Evolutionary conservation across 202 grass and related monocot species (phyloP).

Genomic region (Musa balbisiana): DNA sequence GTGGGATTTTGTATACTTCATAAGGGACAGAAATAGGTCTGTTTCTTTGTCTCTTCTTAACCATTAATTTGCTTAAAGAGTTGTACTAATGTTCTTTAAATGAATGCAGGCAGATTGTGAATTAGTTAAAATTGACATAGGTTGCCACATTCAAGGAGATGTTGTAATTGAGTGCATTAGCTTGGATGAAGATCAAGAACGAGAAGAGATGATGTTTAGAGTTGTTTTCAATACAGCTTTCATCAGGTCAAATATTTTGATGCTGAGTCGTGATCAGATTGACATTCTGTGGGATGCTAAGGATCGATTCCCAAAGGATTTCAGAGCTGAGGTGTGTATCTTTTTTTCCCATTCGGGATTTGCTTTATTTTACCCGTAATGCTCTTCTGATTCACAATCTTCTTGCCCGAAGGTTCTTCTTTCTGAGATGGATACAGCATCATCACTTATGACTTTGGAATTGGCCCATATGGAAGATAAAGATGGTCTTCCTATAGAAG

Average conservation of each 20-base stretch:
- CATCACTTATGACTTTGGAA: slow-evolving; percentile 47
- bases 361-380: background rate
- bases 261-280: slow-evolving; percentile 69
- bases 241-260: slow-evolving; percentile 79
- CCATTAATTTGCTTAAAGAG: background rate
- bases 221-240: slow-evolving; percentile 92
- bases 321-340: slow-evolving; percentile 60
- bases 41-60: slow-evolving; percentile 8
- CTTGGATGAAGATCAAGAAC: slow-evolving; percentile 59
- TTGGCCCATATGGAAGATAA: slow-evolving; percentile 55
- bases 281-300: slow-evolving; percentile 67
- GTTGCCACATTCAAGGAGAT: slow-evolving; percentile 89
- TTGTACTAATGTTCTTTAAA: slow-evolving; percentile 22
- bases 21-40: background rate
- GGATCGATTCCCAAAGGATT: slow-evolving; percentile 64
- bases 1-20: background rate
- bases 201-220: slow-evolving; percentile 72
- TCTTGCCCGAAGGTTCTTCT: slow-evolving; percentile 60
- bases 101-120: slow-evolving; percentile 75
- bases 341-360: background rate
- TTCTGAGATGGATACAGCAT: slow-evolving; percentile 63
- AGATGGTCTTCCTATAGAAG: slow-evolving; percentile 85
- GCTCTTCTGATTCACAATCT: background rate
- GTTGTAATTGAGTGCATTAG: slow-evolving; percentile 79
- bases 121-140: slow-evolving; percentile 69